Evolutionary conservation across 2,329 filamentous ascomycete species (phyloP).

Genomic region (Geoglossum cookeanum): DNA sequence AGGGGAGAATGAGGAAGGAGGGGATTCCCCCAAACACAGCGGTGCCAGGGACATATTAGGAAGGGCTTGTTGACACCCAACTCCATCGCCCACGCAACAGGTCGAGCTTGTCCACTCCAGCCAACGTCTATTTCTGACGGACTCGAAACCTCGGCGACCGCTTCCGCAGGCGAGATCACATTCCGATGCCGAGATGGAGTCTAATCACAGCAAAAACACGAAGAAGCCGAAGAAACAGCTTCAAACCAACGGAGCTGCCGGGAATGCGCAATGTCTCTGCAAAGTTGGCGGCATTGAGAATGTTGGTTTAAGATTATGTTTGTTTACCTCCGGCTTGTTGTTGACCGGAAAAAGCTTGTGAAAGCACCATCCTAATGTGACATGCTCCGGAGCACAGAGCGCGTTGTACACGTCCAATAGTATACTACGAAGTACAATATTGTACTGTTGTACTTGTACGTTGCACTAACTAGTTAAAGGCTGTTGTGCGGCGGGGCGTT

Average conservation of each 20-base stretch:
- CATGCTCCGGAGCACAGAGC: too few species aligned
- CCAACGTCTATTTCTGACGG: not conserved
- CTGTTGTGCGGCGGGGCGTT: too few species aligned
- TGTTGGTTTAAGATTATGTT: too few species aligned
- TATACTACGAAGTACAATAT: too few species aligned
- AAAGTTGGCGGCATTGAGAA: too few species aligned
- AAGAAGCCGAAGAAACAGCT: not conserved
- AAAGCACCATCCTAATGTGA: too few species aligned
- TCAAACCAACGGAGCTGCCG: not conserved
- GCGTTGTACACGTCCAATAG: too few species aligned
- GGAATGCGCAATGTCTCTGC: not conserved
- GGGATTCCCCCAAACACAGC: not conserved
- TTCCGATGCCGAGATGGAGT: not conserved
- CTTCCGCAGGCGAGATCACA: not conserved
- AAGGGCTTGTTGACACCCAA: not conserved
- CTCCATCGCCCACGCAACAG: not conserved
- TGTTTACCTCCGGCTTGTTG: too few species aligned
- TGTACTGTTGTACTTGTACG: too few species aligned
- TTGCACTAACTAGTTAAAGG: too few species aligned
- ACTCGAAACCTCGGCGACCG: not conserved
- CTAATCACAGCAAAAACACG: not conserved
- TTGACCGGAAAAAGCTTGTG: too few species aligned
- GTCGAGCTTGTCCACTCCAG: not conserved
- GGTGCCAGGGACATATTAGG: constrained; percentile 1
- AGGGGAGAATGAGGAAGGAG: not conserved